phyloP scores from a whole-genome alignment of 805 yeast species.

The Sugiyamaella valdiviana region DNA sequence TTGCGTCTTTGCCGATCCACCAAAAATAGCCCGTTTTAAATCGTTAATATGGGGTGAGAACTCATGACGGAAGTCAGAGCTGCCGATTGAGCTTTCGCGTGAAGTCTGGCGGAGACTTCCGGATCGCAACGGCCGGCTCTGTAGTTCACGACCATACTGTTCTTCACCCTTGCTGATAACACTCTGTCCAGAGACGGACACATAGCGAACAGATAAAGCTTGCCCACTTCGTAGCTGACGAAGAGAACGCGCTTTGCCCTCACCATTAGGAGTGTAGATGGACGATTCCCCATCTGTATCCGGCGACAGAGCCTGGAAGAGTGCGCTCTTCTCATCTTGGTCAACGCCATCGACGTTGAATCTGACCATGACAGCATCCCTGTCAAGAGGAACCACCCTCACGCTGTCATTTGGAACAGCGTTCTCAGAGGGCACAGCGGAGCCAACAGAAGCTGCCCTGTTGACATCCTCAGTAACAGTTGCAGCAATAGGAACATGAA shows the following conservation, averaged over 20 bases:
- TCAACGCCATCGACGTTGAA: conserved; percentile 5
- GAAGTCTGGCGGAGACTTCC: background rate
- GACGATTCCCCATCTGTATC: conserved; percentile 4
- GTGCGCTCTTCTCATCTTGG: conserved; percentile 3
- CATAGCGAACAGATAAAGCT: background rate
- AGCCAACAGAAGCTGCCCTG: too few species aligned
- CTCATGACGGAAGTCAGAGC: conserved; percentile 7
- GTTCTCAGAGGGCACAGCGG: too few species aligned
- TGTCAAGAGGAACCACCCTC: conserved; percentile 1
- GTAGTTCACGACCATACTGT: background rate
- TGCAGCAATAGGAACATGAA: conserved; percentile 4
- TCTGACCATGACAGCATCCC: background rate
- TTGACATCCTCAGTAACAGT: conserved; percentile 1
- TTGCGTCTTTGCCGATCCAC: background rate
- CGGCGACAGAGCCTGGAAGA: conserved; percentile 8
- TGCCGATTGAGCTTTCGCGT: background rate
- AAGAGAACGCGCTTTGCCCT: conserved; percentile 16
- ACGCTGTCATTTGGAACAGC: too few species aligned
- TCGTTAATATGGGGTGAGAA: conserved; percentile 19
- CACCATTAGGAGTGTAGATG: conserved; percentile 6
- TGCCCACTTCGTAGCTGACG: conserved; percentile 10
- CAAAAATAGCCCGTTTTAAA: conserved; percentile 18
- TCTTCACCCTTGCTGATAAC: background rate
- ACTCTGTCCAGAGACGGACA: conserved; percentile 1
- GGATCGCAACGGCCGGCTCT: background rate